Percentiles rank a stretch among this genome's conserved stretches.
These are phyloP conservation scores for Amylocarpus encephaloides DNA, from an alignment of 2,329 filamentous ascomycete genomes.

Conservation along the genomic window DNA sequence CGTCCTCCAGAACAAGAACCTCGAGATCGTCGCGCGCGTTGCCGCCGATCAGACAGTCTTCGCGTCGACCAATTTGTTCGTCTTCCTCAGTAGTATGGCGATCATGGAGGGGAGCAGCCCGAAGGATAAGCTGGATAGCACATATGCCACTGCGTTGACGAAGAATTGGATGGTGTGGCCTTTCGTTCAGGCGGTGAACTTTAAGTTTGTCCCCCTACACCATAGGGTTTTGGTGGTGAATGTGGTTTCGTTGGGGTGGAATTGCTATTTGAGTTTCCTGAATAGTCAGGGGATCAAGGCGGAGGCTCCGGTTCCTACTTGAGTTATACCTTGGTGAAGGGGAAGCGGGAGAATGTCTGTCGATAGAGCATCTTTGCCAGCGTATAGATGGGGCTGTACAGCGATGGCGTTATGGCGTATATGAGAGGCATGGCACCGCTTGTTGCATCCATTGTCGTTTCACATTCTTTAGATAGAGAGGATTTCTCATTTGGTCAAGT, in stretches of 20 bases:
- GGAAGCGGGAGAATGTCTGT: constrained; percentile 1
- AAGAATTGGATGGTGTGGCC: constrained; percentile 71
- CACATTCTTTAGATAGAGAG: constrained; percentile 3
- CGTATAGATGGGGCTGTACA: constrained; percentile 10
- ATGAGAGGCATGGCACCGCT: not conserved
- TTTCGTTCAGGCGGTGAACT: constrained; percentile 60
- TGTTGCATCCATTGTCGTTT: not conserved
- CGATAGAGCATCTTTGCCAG: not conserved
- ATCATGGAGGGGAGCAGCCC: constrained; percentile 55
- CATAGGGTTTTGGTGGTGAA: constrained; percentile 67
- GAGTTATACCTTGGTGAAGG: not conserved
- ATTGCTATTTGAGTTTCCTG: constrained; percentile 36
- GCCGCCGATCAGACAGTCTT: constrained; percentile 60
- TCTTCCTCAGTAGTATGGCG: constrained; percentile 64
- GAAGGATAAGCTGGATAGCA: constrained; percentile 53
- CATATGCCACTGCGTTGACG: constrained; percentile 53
- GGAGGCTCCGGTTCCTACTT: not conserved
- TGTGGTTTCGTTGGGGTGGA: constrained; percentile 55
- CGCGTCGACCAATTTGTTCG: constrained; percentile 55
- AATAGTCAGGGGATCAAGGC: constrained; percentile 19
- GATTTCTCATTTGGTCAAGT: constrained; percentile 1
- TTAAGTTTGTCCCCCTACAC: constrained; percentile 63
- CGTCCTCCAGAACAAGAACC: constrained; percentile 48
- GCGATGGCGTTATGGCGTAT: constrained; percentile 18
- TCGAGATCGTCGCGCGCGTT: constrained; percentile 58